Base-by-base conservation (phyloP, 768 basidiomycete species). In the Auriscalpium vulgare region DNA sequence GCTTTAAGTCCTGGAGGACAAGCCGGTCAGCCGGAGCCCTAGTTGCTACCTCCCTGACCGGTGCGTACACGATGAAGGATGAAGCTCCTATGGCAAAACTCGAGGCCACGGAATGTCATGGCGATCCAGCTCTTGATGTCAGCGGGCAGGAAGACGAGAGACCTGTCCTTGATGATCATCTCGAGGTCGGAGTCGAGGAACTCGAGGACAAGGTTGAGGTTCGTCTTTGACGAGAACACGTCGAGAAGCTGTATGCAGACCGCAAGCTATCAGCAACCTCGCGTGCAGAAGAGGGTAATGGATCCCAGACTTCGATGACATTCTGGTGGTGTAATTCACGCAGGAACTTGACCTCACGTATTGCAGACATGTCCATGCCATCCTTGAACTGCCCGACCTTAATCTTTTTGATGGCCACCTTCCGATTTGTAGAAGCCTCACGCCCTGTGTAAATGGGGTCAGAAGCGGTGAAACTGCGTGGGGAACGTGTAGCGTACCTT, bases 121-220 rank as follows among this genome's bases (percentile, higher is more conserved):
- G 91, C 89, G 83, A 97, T 91, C 95, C 97, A 99, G 60, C 88
- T 87, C 70, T 99, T 99, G 74, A 97, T 94, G 69, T 99, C 97
- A 1, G 91, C 91, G 4, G 91, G 89, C 36, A 94, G 77, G 68
- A 99, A 97, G 21, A 97, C 89, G 55, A 97, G 83, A 1, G 85
- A 78, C 45, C 91, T 81, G 70, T 99, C 95, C 66, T 92, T 93
- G 70, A 99, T 97, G 63, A 98, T 85, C 70, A 91, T 91, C 72
- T 99, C 97, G 36, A 99, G 78, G 72, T 99, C 97, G 29, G 90
- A 94, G 63, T 95, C 91, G 53, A 98, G 78, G 70, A 94, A 98
- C 67, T 99, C 97, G 10, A 99, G 80, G 37, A 99, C 97, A 35
- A 99, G 85, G 68, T 98, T 98, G 60, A 99, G 80, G 70, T 97